Evolutionary conservation across 1,139 yeast genomes (phyloP).

Genomic region (Scheffersomyces quercinus): DNA sequence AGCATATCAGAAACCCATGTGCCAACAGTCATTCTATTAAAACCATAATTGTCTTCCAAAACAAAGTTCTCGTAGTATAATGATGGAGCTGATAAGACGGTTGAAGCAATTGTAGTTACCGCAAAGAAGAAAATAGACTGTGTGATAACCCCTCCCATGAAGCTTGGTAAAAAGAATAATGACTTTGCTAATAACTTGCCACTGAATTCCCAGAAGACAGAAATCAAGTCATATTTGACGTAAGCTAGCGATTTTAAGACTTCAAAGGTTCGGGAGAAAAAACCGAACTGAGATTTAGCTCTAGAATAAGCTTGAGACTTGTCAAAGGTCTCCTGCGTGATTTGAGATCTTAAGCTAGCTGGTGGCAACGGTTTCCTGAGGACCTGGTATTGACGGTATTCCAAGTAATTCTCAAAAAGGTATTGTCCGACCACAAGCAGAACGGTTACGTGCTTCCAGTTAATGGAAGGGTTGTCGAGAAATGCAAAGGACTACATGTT

Average conservation of each 20-base stretch:
- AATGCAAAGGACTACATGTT: constrained; percentile 28
- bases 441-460: constrained; percentile 76
- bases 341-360: constrained; percentile 59
- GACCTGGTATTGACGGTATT: constrained; percentile 74
- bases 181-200: constrained; percentile 38
- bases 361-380: constrained; percentile 61
- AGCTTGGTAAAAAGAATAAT: constrained; percentile 39
- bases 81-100: constrained; percentile 62
- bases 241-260: constrained; percentile 58
- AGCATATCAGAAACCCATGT: constrained; percentile 73
- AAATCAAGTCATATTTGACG: constrained; percentile 63
- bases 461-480: constrained; percentile 58
- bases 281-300: constrained; percentile 75
- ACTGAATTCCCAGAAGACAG: constrained; percentile 66
- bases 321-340: constrained; percentile 69
- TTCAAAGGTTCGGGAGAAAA: constrained; percentile 53
- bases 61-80: constrained; percentile 80
- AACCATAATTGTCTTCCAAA: constrained; percentile 88
- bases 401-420: constrained; percentile 70
- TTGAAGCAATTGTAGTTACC: constrained; percentile 47
- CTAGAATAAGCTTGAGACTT: constrained; percentile 80
- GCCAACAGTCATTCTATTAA: constrained; percentile 75
- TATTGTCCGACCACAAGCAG: constrained; percentile 78
- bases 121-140: constrained; percentile 64
- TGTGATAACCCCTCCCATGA: constrained; percentile 56